These are phyloP conservation scores for Tillandsia leiboldiana DNA, from an alignment of 176 grass and related monocot genomes.

Conservation along the genomic window DNA sequence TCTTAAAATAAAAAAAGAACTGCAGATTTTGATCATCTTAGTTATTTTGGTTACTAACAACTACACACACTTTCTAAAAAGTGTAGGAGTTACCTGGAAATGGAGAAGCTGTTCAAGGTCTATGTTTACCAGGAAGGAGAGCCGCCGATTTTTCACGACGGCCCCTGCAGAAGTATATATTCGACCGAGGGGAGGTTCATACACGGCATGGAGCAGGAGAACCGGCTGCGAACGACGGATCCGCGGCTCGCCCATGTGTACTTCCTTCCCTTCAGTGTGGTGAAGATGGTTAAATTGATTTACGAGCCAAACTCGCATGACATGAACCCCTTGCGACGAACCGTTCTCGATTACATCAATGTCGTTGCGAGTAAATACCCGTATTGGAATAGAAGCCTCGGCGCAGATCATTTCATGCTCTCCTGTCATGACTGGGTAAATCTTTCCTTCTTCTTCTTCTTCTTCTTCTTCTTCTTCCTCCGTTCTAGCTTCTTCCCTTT, in stretches of 20 bases:
- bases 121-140: constrained; percentile 88
- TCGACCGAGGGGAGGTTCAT: constrained; percentile 91
- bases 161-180: constrained; percentile 81
- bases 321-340: constrained; percentile 45
- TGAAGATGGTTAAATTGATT: constrained; percentile 77
- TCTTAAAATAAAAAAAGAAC: too few species aligned
- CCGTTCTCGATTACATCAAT: constrained; percentile 51
- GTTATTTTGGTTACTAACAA: neutral
- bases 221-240: constrained; percentile 35
- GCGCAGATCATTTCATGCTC: constrained; percentile 85
- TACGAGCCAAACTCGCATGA: constrained; percentile 37
- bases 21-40: neutral
- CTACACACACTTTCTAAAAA: neutral
- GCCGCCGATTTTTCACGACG: constrained; percentile 90
- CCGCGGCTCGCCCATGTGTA: constrained; percentile 50
- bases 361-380: constrained; percentile 49
- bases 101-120: constrained; percentile 79
- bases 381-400: constrained; percentile 72
- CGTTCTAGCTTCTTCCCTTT: too few species aligned
- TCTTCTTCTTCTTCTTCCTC: too few species aligned
- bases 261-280: constrained; percentile 85
- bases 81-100: constrained; percentile 78
- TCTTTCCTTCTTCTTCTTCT: too few species aligned
- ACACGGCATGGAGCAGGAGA: constrained; percentile 52
- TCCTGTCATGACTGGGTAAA: constrained; percentile 95